These are phyloP conservation scores for Neurospora sp. DNA, from an alignment of 495 filamentous ascomycete species.

Conservation along the genomic window DNA sequence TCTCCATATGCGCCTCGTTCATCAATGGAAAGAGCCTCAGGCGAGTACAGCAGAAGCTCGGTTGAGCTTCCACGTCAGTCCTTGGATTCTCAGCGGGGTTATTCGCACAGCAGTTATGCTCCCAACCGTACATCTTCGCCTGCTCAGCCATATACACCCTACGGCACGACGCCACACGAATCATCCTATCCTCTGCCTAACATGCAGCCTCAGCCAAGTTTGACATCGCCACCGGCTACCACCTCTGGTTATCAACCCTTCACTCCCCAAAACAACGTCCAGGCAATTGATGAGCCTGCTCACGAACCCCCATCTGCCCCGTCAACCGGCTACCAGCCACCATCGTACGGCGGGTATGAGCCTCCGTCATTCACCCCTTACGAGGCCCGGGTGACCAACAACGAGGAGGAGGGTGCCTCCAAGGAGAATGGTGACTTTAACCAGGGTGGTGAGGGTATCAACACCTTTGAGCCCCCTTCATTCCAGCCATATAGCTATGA, in stretches of 20 bases:
- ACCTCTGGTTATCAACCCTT: constrained; percentile 16
- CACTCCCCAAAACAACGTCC: constrained; percentile 1
- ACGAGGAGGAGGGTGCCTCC: constrained; percentile 2
- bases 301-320: constrained; percentile 8
- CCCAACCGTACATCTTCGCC: constrained; percentile 17
- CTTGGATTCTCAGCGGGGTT: constrained; percentile 30
- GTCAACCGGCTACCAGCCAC: constrained; percentile 26
- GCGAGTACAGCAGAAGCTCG: constrained; percentile 32
- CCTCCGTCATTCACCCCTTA: constrained; percentile 27
- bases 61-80: constrained; percentile 33
- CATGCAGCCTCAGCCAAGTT: neutral
- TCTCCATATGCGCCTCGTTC: constrained; percentile 33
- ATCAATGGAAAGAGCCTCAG: constrained; percentile 34
- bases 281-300: neutral
- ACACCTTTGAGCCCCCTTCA: constrained; percentile 40
- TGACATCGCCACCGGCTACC: constrained; percentile 2
- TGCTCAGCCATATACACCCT: constrained; percentile 6
- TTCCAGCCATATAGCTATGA: constrained; percentile 43
- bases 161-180: neutral
- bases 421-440: neutral
- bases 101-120: constrained; percentile 20
- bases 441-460: constrained; percentile 12
- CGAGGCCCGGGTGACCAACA: constrained; percentile 22
- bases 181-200: neutral
- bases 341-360: constrained; percentile 33